phyloP scores from a whole-genome alignment of 108 stramenopile genomes.

The Nitzschia inconspicua region DNA sequence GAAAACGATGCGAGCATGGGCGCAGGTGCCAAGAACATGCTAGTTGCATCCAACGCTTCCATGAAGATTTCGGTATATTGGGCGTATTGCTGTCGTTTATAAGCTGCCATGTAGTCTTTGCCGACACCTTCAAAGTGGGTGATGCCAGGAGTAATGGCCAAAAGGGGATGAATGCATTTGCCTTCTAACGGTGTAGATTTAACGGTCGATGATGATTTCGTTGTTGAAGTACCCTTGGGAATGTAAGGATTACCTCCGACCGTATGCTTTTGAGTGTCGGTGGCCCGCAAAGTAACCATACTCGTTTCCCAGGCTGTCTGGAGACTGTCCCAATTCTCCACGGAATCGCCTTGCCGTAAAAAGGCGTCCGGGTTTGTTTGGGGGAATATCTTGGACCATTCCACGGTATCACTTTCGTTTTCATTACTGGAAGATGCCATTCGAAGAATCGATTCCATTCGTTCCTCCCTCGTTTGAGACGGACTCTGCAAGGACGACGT shows the following conservation, averaged over 20 bases:
- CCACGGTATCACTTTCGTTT: not conserved
- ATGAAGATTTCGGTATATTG: constrained; percentile 65
- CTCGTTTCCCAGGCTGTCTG: constrained; percentile 65
- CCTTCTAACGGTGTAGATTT: constrained; percentile 19
- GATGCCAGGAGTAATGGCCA: constrained; percentile 43
- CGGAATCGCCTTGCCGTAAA: constrained; percentile 48
- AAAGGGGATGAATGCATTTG: constrained; percentile 44
- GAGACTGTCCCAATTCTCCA: constrained; percentile 68
- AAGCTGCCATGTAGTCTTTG: constrained; percentile 15
- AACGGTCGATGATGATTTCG: constrained; percentile 4
- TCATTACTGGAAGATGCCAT: not conserved
- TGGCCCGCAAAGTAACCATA: constrained; percentile 53
- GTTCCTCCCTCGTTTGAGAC: constrained; percentile 12
- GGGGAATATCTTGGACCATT: constrained; percentile 5
- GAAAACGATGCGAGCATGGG: constrained; percentile 84
- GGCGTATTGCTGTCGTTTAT: constrained; percentile 43
- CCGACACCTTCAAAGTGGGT: not conserved
- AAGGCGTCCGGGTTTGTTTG: constrained; percentile 38
- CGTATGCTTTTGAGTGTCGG: constrained; percentile 68
- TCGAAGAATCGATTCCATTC: constrained; percentile 28
- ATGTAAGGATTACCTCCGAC: constrained; percentile 36
- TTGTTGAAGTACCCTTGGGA: too few species aligned
- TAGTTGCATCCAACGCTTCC: constrained; percentile 71
- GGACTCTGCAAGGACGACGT: constrained; percentile 6
- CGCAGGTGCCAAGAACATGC: constrained; percentile 68